Conservation (phyloP, 345 rosid species). For the Lepidium didymum region DNA sequence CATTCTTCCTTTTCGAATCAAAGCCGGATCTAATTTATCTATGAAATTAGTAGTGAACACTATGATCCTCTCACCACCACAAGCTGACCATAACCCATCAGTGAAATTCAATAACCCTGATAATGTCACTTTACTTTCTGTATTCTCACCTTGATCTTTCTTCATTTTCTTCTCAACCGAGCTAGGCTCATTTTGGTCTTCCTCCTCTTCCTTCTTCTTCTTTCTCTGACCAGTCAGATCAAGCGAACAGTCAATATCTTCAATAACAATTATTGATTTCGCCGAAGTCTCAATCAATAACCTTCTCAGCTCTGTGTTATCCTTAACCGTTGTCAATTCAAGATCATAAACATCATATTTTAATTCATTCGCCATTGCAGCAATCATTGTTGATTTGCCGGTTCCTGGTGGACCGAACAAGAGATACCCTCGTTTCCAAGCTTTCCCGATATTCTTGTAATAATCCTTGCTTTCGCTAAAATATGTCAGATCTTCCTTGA, state of each 20-base stretch:
- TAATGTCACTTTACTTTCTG: constrained; percentile 34
- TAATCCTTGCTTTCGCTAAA: constrained; percentile 49
- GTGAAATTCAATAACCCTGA: constrained; percentile 38
- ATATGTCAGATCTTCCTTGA: constrained; percentile 44
- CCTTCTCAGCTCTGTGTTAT: constrained; percentile 51
- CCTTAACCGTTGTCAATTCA: constrained; percentile 46
- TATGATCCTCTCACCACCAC: constrained; percentile 42
- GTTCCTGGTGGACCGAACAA: constrained; percentile 69
- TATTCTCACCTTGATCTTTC: constrained; percentile 6
- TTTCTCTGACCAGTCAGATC: constrained; percentile 43
- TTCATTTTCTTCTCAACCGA: neutral
- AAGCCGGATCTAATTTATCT: constrained; percentile 39
- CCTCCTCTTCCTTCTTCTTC: constrained; percentile 5
- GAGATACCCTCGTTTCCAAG: constrained; percentile 76
- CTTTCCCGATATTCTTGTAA: constrained; percentile 50
- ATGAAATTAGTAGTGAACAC: constrained; percentile 41
- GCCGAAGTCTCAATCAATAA: constrained; percentile 41
- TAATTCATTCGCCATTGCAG: constrained; percentile 59
- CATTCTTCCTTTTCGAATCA: constrained; percentile 44
- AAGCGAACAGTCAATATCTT: constrained; percentile 69
- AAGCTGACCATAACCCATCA: constrained; percentile 46
- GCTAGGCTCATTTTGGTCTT: constrained; percentile 5
- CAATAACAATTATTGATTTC: constrained; percentile 50
- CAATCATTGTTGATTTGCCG: constrained; percentile 62
- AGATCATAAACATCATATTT: constrained; percentile 61